Evolutionary conservation across 495 filamentous ascomycete species (phyloP).

Genomic region (Neurospora sp.): DNA sequence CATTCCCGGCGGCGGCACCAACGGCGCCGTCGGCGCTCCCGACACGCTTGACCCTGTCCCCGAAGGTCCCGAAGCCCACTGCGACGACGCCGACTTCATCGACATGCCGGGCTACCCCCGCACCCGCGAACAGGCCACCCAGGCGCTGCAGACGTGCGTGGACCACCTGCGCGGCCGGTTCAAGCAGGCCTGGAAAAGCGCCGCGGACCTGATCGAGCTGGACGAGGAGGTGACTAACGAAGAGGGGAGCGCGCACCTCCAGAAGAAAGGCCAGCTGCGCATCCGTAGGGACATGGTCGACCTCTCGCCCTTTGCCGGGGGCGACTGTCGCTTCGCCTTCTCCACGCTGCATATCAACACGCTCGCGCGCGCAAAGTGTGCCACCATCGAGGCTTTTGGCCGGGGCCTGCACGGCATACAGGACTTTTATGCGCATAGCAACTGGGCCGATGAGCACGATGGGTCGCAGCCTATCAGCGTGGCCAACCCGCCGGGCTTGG

Average conservation of each 20-base stretch:
- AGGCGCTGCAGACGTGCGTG: conserved; percentile 13
- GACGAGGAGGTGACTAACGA: not conserved
- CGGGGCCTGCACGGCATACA: conserved; percentile 8
- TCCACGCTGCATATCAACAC: conserved; percentile 7
- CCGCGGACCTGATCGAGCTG: not conserved
- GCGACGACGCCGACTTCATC: conserved; percentile 21
- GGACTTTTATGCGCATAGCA: conserved; percentile 22
- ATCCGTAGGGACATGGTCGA: conserved; percentile 12
- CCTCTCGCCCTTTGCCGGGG: conserved; percentile 5
- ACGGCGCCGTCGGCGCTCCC: conserved; percentile 20
- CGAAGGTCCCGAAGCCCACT: conserved; percentile 19
- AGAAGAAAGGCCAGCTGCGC: not conserved
- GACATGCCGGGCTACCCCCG: conserved; percentile 18
- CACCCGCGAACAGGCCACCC: conserved; percentile 10
- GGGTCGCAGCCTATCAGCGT: conserved; percentile 9
- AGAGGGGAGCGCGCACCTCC: not conserved
- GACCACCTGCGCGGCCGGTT: conserved; percentile 20
- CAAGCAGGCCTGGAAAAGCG: conserved; percentile 10
- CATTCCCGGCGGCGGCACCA: conserved; percentile 14
- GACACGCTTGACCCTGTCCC: conserved; percentile 20
- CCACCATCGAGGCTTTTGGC: conserved; percentile 14
- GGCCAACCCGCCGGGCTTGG: conserved; percentile 16
- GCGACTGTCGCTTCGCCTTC: conserved; percentile 18
- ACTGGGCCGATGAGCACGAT: conserved; percentile 16
- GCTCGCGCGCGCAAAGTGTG: conserved; percentile 16